phyloP scores from a whole-genome alignment of 805 yeast species.

The Wickerhamomyces xylosicus region DNA sequence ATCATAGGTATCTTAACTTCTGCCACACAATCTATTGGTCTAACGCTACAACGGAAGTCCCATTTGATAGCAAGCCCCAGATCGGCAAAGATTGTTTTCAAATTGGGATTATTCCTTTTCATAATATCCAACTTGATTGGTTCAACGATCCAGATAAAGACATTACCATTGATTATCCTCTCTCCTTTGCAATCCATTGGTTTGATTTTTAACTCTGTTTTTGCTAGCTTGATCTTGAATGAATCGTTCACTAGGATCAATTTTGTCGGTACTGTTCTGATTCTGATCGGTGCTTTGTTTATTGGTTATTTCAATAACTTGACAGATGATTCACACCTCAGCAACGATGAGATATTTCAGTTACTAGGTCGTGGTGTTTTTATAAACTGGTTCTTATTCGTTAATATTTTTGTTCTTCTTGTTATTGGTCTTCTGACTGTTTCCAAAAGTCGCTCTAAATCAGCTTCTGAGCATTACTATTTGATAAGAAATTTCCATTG shows the following conservation, averaged over 20 bases:
- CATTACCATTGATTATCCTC: conserved; percentile 69
- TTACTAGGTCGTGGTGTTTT: conserved; percentile 37
- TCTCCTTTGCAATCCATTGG: conserved; percentile 84
- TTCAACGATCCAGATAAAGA: conserved; percentile 71
- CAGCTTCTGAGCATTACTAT: no score
- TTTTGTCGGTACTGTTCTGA: conserved; percentile 54
- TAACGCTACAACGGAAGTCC: conserved; percentile 73
- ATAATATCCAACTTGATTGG: conserved; percentile 70
- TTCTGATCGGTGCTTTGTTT: conserved; percentile 63
- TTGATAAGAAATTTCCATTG: conserved; percentile 14
- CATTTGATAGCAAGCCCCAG: conserved; percentile 40
- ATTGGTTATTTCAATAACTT: conserved; percentile 64
- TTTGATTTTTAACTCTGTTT: conserved; percentile 72
- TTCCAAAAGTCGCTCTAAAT: conserved; percentile 6
- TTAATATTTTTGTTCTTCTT: conserved; percentile 21
- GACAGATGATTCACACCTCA: conserved; percentile 40
- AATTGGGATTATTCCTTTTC: conserved; percentile 62
- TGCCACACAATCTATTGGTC: conserved; percentile 72
- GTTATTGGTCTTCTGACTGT: conserved; percentile 22
- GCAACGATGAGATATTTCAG: conserved; percentile 34
- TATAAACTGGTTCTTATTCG: conserved; percentile 41
- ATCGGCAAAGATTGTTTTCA: conserved; percentile 53
- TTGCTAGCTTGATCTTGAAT: conserved; percentile 55
- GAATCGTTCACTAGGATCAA: conserved; percentile 57
- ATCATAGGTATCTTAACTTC: conserved; percentile 64